Base-by-base conservation (phyloP, 768 basidiomycete genomes). In the Postia placenta region DNA sequence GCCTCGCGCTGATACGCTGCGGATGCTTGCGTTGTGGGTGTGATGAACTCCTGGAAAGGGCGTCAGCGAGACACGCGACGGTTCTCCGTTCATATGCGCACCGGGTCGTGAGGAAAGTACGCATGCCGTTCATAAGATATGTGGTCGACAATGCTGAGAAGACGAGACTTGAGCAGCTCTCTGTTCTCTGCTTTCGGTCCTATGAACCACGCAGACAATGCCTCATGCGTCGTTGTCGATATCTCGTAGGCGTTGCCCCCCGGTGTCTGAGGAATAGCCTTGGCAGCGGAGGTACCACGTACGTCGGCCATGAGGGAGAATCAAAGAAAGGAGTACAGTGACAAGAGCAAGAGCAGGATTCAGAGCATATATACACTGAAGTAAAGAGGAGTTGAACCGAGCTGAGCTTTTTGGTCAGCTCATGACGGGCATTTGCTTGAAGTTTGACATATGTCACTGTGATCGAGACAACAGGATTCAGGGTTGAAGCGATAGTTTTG, bases 121-220 rank as follows among this genome's bases (percentile, higher is more conserved):
- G 40, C 55, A 4, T 46, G 35, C 20, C 70, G 58, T 5, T 60
- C 60, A 14, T 56, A 28, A 7, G 35, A 47, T 20, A 64, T 62
- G 24, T 51, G 42, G 14, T 64, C 46, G 28, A 69, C 48, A 28
- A 62, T 60, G 0, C 43, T 41, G 12, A 57, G 49, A 45, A 72
- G 66, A 12, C 56, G 45, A 4, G 49, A 45, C 37, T 56, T 57
- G 28, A 72, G 55, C 25, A 62, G 39, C 9, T 61, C 62, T 6
- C 42, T 48, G 50, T 72, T 72, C 56, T 73, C 71, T 7, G 62
- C 69, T 41, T 62, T 62, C 11, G 71, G 69, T 2, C 71, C 71
- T 15, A 73, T 54, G 48, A 73, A 72, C 60, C 66, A 69, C 12
- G 71, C 62, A 12, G 63, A 60, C 17, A 72, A 57, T 20, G 61